phyloP scores from a whole-genome alignment of 345 rosid genomes.

The Rhodamnia rubescens region DNA sequence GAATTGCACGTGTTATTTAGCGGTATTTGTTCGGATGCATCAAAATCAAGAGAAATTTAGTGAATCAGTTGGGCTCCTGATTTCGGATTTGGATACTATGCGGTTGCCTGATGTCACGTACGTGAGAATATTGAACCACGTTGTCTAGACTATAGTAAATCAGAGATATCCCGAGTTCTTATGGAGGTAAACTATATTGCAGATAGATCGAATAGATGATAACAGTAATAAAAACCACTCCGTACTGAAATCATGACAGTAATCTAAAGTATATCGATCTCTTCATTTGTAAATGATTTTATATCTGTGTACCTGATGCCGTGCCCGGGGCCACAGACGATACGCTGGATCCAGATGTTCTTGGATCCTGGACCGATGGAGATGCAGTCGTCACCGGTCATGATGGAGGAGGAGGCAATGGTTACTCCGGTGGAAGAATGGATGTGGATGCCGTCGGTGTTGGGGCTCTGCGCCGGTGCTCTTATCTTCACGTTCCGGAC shows the following conservation, averaged over 20 bases:
- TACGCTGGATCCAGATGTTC: conserved; percentile 2
- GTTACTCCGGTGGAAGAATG: background rate
- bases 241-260: background rate
- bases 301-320: conserved; percentile 9
- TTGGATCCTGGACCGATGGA: conserved; percentile 17
- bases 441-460: conserved; percentile 18
- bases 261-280: background rate
- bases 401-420: background rate
- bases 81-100: background rate
- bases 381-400: conserved; percentile 19
- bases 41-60: background rate
- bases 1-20: background rate
- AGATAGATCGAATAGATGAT: background rate
- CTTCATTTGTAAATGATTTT: background rate
- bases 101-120: background rate
- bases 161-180: background rate
- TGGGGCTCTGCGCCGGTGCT: conserved; percentile 8
- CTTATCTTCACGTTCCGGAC: background rate
- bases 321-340: conserved; percentile 20
- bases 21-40: background rate
- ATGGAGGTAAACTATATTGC: background rate
- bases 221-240: background rate
- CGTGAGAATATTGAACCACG: background rate
- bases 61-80: background rate
- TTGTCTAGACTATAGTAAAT: background rate